These are phyloP conservation scores for Aspergillus eucalypticola DNA, from an alignment of 2,329 filamentous ascomycete genomes.

Conservation along the genomic window DNA sequence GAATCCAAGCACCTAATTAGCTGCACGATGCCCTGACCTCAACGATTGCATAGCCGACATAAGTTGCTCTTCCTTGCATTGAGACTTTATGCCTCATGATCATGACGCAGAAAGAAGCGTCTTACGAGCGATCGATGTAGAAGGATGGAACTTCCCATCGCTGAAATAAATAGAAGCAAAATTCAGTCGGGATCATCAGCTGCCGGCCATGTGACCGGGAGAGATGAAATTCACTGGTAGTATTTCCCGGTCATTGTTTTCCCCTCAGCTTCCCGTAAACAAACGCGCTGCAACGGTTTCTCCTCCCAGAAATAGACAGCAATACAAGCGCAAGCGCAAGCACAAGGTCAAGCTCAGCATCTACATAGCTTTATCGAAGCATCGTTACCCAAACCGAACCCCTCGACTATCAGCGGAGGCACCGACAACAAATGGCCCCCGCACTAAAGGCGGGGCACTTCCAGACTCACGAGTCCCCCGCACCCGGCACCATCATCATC, in stretches of 20 bases:
- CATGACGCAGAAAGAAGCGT: too few species aligned
- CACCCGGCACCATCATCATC: constrained; percentile 26
- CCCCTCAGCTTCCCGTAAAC: neutral
- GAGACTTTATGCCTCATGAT: too few species aligned
- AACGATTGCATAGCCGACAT: too few species aligned
- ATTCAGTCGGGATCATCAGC: neutral
- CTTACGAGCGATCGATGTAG: too few species aligned
- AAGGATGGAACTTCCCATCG: too few species aligned
- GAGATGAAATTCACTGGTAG: neutral
- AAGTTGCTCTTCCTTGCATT: too few species aligned
- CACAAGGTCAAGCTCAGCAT: neutral
- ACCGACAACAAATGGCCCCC: neutral
- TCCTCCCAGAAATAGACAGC: neutral
- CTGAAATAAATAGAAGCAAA: too few species aligned
- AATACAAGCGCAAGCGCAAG: neutral
- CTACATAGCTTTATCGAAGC: neutral
- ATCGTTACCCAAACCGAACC: neutral
- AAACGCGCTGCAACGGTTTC: neutral
- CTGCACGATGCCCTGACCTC: too few species aligned
- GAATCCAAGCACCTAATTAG: too few species aligned
- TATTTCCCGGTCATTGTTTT: neutral
- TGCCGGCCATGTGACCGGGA: neutral
- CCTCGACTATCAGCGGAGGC: neutral
- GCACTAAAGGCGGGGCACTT: constrained; percentile 15
- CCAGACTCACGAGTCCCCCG: constrained; percentile 21